Base-by-base conservation (phyloP, 768 basidiomycete species). In the Porphyrellus cyaneotinctus region DNA sequence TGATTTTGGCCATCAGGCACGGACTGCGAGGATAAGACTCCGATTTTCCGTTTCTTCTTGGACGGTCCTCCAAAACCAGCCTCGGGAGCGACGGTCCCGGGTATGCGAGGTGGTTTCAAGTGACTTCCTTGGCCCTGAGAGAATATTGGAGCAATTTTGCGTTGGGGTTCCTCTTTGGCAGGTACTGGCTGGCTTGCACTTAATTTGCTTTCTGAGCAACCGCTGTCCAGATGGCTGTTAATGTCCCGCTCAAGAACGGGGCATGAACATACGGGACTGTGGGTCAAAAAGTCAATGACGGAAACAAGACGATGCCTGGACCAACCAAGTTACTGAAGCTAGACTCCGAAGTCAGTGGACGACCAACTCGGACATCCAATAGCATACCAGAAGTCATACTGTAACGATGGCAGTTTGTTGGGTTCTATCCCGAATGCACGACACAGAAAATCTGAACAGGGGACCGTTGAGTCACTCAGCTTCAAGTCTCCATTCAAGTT, bases 201-300 rank as follows among this genome's bases (percentile, higher is more conserved):
- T 39, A 32, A 41, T 39, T 51, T 59, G 50, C 61, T 52, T 38
- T 67, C 55, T n/a, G 57, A 56, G 47, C 81, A 81, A 37, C 65
- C 65, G 35, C 69, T 75, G 58, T 84, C 82, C 17, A 84, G 64
- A 48, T 84, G 82, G 31, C 56, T 56, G 61, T 83, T 83, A 51
- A 84, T 82, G 51, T 63, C 52, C 38, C 56, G 57, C 41, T 74
- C 70, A 22, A 66, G 55, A 20, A 83, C 78, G 13, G 64, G 53
- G 42, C 64, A 67, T 6, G 71, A 73, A 60, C 81, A 83, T 42
- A 79, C 72, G 13, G 81, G 81, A 49, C 81, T 82, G 51, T 46
- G 22, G 24, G 7, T 5, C n/a, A 10, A 20, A 44, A 15, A 37
- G 5, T 50, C 5, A 51, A 20, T 49, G n/a, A 20, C 30, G 23